phyloP scores from a whole-genome alignment of 495 filamentous ascomycete species.

The Paragyromitra xinjiangensis region DNA sequence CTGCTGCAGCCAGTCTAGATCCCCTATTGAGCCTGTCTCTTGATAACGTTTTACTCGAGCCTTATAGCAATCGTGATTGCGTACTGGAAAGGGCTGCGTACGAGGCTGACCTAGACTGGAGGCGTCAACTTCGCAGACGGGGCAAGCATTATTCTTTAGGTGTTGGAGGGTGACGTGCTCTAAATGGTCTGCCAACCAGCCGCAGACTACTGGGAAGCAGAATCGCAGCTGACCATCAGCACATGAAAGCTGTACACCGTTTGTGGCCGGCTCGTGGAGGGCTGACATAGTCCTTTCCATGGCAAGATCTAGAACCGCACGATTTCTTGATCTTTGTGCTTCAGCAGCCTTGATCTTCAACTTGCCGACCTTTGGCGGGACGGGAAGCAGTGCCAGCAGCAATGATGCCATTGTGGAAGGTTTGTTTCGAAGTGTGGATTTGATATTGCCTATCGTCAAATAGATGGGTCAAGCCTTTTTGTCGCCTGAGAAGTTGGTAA shows the following conservation, averaged over 20 bases:
- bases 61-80: constrained; percentile 3
- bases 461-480: constrained; percentile 45
- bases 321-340: background rate
- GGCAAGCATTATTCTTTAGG: constrained; percentile 9
- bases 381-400: constrained; percentile 26
- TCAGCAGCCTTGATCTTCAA: background rate
- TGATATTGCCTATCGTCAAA: constrained; percentile 44
- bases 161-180: constrained; percentile 9
- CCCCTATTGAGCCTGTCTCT: background rate
- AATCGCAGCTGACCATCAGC: background rate
- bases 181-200: constrained; percentile 25
- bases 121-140: background rate
- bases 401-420: constrained; percentile 3
- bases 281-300: background rate
- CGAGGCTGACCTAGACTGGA: background rate
- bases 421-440: constrained; percentile 13
- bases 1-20: background rate
- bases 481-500: constrained; percentile 42
- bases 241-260: background rate
- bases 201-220: constrained; percentile 7
- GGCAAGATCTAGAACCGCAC: background rate
- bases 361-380: constrained; percentile 14
- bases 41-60: background rate
- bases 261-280: background rate
- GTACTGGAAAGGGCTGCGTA: background rate